Conservation (phyloP, 1,284 basidiomycete genomes). For the Spongiforma sp. region DNA sequence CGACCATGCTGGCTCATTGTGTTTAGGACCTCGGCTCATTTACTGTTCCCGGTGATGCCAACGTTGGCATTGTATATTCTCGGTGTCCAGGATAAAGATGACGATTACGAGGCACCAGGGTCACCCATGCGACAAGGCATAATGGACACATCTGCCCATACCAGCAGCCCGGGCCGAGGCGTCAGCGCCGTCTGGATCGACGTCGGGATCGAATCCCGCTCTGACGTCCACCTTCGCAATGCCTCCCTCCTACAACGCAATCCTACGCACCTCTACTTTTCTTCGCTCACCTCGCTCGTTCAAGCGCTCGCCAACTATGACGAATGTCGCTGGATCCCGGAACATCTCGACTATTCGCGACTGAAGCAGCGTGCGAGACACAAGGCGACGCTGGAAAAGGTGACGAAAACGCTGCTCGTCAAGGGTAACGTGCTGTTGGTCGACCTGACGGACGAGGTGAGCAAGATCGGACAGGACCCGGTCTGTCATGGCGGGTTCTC, state of each 20-base stretch:
- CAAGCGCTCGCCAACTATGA: conserved; percentile 57
- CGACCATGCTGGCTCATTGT: background rate
- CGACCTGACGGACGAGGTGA: conserved; percentile 60
- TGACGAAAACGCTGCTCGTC: conserved; percentile 60
- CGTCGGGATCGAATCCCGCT: conserved; percentile 52
- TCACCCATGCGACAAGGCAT: background rate
- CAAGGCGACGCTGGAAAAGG: conserved; percentile 54
- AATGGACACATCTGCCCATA: background rate
- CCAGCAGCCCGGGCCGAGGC: background rate
- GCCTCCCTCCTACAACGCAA: conserved; percentile 58
- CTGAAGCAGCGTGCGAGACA: conserved; percentile 59
- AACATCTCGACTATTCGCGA: conserved; percentile 54
- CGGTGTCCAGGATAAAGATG: conserved; percentile 23
- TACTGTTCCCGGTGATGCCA: conserved; percentile 60
- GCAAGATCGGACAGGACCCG: conserved; percentile 40
- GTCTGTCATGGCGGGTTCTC: conserved; percentile 59
- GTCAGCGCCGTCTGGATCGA: conserved; percentile 40
- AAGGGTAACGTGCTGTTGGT: conserved; percentile 52
- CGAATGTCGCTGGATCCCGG: conserved; percentile 53
- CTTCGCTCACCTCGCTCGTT: conserved; percentile 53
- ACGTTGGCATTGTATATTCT: conserved; percentile 57
- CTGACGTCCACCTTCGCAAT: conserved; percentile 60
- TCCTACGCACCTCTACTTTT: conserved; percentile 53
- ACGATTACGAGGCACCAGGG: conserved; percentile 7
- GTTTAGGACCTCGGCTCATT: conserved; percentile 46